Base-by-base conservation (phyloP, 257 asterid species). In the Penstemon newberryi region DNA sequence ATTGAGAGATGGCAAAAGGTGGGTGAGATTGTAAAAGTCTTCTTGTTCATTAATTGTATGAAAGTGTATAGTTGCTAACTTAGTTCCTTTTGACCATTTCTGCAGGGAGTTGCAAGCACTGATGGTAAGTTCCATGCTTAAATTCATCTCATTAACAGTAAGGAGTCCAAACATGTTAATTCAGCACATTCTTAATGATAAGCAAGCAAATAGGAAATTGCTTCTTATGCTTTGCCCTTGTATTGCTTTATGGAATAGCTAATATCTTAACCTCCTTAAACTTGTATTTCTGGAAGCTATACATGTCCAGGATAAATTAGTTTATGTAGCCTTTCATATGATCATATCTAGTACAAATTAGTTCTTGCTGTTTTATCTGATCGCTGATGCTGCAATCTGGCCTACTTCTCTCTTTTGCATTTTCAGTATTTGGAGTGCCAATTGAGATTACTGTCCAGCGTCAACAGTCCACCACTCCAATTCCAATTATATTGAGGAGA, bases 21-120 rank as follows among this genome's bases (percentile, higher is more conserved):
- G 33, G 33, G 33, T 25, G 33, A 25, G 33, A 25, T 25, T 25
- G 33, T 2, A 25, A 25, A 25, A 25, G 33, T 70, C 33, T 64
- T 47, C 10, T 64, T 70, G 52, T 69, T 70, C 72, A 58, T 39
- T 52, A 11, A 12, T 63, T 38, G 51, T 46, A n/a, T 61, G 57
- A 45, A 73, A 18, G 49, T 66, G 59, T 60, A 61, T 56, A 67
- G 60, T 65, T 70, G 19, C 73, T 74, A 66, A 74, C 60, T 25
- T 25, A 25, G 33, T 25, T 25, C 33, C 33, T 25, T 25, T 25
- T 25, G 33, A 37, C 44, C 43, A 60, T 54, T 53, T 79, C 63
- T 86, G 86, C 88, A 92, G 98, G 98, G 98, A 70, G 95, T 92
- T 82, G 98, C 98, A 44, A 88, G 91, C 71, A 86, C 88, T 73